A percentile compares a stretch with the other conserved stretches of the same genome.
phyloP scores from a whole-genome alignment of 768 basidiomycete species.

The Hygrocybe coccinea region DNA sequence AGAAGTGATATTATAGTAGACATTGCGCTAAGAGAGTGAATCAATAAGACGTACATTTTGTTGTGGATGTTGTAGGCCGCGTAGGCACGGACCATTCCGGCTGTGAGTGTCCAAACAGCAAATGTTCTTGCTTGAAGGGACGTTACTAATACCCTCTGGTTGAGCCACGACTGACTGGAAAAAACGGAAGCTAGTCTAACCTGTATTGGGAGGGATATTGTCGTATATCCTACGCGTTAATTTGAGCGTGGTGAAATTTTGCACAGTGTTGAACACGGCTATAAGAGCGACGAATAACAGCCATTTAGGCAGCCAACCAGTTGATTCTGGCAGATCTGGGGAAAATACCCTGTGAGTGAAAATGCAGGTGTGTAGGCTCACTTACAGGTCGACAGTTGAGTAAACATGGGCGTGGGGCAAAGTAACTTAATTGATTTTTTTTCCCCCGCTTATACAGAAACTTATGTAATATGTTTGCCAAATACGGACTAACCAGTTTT shows the following conservation, averaged over 20 bases:
- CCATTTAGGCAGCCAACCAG: slow-evolving; percentile 82
- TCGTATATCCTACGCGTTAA: slow-evolving; percentile 77
- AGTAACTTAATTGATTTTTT: background rate
- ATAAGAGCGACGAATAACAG: slow-evolving; percentile 74
- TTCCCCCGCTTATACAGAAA: background rate
- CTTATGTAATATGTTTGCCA: background rate
- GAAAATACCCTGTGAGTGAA: background rate
- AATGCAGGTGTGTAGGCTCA: background rate
- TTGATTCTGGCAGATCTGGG: slow-evolving; percentile 57
- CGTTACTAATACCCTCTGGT: slow-evolving; percentile 56
- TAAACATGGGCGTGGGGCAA: background rate
- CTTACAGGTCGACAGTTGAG: background rate
- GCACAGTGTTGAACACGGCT: slow-evolving; percentile 80
- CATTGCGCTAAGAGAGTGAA: too few species aligned
- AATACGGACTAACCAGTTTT: background rate
- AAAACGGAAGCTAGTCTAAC: slow-evolving; percentile 24
- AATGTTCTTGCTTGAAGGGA: slow-evolving; percentile 84
- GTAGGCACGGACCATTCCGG: slow-evolving; percentile 77
- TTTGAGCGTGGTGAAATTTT: slow-evolving; percentile 75
- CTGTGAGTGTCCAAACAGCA: slow-evolving; percentile 84
- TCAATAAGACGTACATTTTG: slow-evolving; percentile 66
- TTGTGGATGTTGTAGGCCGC: slow-evolving; percentile 85
- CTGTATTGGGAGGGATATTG: slow-evolving; percentile 35
- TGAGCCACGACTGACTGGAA: background rate
- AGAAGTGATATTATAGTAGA: too few species aligned